Base-by-base conservation (phyloP, 208 protist genomes). In the Acanthamoeba castellanii region DNA sequence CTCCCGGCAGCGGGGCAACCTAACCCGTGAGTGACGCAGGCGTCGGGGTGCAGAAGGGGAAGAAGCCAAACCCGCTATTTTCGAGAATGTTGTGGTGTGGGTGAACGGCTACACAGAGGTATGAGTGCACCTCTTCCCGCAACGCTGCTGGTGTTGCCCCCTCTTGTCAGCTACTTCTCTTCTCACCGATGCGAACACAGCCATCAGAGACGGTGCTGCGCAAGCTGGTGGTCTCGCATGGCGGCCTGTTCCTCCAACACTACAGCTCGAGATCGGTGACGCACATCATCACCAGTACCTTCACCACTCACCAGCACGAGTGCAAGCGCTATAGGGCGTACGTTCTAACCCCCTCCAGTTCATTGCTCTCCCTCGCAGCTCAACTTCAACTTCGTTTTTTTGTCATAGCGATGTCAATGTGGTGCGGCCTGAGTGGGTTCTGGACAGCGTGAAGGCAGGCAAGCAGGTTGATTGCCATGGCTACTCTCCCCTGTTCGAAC, bases 51-150 rank as follows among this genome's bases (percentile, higher is more conserved):
- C 37, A 20, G 76, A 42, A 20, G 27, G 50, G 20, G 50, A 88
- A 7, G 74, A 52, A 27, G 14, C 81, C 13, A 64, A 88, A 16
- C 81, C 81, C 4, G 14, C 25, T 0, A 52, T 92, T 9, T 92
- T 92, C 27, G 64, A 74, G 8, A 22, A 52, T 14, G 59, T 92
- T 8, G 87, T 92, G 37, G 64, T 92, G 55, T 92, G 87, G 87
- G 87, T 92, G 37, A 92, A 92, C 22, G 87, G 87, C 55, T 92
- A 92, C 87, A 92, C 87, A 30, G 64, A 68, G 87, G 87, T 92
- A 55, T 13, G 7, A n/a, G 59, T 20, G 25, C 11, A 5, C 22
- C 59, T n/a, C 59, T 9, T 66, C 59, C 59, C 25, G 20, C 25
- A 14, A 66, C 0, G 59, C 55, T 14, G 3, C 16, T 59, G 11